These are phyloP conservation scores for Neoboletus brunneissimus DNA, from an alignment of 768 basidiomycete genomes.

Conservation along the genomic window DNA sequence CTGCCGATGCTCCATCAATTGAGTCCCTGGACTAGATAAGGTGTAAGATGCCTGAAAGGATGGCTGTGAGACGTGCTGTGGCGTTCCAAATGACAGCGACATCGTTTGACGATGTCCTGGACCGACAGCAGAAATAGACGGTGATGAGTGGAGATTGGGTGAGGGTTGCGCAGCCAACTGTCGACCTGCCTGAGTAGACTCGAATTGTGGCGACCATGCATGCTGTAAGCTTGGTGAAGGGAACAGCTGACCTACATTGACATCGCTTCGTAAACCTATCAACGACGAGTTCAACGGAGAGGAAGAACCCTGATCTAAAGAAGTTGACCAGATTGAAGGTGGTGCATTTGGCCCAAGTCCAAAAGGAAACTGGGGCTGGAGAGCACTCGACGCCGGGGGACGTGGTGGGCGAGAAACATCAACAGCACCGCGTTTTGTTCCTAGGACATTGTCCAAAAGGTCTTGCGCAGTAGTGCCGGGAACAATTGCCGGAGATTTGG, in stretches of 20 bases:
- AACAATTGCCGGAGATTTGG: constrained; percentile 22
- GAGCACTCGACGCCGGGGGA: constrained; percentile 27
- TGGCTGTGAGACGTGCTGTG: constrained; percentile 19
- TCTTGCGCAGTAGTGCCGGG: constrained; percentile 62
- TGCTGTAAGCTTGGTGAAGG: constrained; percentile 12
- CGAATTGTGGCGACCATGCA: constrained; percentile 26
- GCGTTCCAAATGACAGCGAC: constrained; percentile 12
- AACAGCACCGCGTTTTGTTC: constrained; percentile 14
- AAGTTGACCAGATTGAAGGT: constrained; percentile 68
- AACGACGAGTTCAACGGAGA: constrained; percentile 10
- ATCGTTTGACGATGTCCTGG: constrained; percentile 15
- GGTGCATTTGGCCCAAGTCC: constrained; percentile 48
- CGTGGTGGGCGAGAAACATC: constrained; percentile 17
- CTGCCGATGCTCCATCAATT: constrained; percentile 10
- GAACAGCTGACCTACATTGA: constrained; percentile 10
- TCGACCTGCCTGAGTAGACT: constrained; percentile 20
- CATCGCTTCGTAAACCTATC: constrained; percentile 13
- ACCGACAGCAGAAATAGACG: constrained; percentile 6
- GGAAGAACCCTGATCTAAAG: constrained; percentile 43
- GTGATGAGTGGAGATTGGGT: constrained; percentile 12
- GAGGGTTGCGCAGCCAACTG: constrained; percentile 6
- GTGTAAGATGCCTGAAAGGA: constrained; percentile 10
- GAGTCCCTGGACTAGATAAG: constrained; percentile 7
- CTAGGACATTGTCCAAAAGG: constrained; percentile 48
- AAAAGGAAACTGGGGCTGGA: constrained; percentile 48